These are phyloP conservation scores for Cryomyces minteri DNA, from an alignment of 495 filamentous ascomycete genomes.

Conservation along the genomic window DNA sequence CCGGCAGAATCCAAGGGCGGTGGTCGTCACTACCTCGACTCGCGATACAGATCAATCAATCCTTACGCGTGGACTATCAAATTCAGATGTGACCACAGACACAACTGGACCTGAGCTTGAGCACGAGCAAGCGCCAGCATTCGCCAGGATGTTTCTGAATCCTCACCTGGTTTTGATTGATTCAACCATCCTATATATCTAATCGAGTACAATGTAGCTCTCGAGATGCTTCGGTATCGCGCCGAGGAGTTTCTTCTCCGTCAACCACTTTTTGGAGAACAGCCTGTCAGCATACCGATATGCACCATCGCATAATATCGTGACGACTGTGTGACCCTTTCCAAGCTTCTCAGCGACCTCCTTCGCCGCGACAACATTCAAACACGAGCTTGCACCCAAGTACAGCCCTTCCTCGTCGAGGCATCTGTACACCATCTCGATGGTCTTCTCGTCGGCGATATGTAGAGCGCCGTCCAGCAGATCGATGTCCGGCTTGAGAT, in stretches of 20 bases:
- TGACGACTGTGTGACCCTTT: slow-evolving; percentile 80
- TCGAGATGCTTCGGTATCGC: slow-evolving; percentile 74
- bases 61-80: too few species aligned
- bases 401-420: slow-evolving; percentile 94
- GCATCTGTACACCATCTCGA: slow-evolving; percentile 96
- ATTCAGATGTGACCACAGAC: too few species aligned
- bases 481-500: slow-evolving; percentile 68
- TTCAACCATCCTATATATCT: too few species aligned
- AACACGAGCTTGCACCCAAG: slow-evolving; percentile 76
- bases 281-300: slow-evolving; percentile 90
- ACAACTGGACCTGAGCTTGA: too few species aligned
- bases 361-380: slow-evolving; percentile 92
- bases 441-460: slow-evolving; percentile 81
- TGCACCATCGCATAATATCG: slow-evolving; percentile 83
- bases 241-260: slow-evolving; percentile 59
- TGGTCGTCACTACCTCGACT: too few species aligned
- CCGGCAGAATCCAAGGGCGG: too few species aligned
- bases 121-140: too few species aligned
- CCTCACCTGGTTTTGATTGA: too few species aligned
- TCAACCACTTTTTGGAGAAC: slow-evolving; percentile 78
- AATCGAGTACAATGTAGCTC: slow-evolving; percentile 61
- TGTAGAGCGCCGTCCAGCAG: slow-evolving; percentile 73
- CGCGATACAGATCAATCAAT: too few species aligned
- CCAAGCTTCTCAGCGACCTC: slow-evolving; percentile 85
- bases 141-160: too few species aligned